These are phyloP conservation scores for Elongisporangium undulatum DNA, from an alignment of 352 stramenopile genomes.

Conservation along the genomic window DNA sequence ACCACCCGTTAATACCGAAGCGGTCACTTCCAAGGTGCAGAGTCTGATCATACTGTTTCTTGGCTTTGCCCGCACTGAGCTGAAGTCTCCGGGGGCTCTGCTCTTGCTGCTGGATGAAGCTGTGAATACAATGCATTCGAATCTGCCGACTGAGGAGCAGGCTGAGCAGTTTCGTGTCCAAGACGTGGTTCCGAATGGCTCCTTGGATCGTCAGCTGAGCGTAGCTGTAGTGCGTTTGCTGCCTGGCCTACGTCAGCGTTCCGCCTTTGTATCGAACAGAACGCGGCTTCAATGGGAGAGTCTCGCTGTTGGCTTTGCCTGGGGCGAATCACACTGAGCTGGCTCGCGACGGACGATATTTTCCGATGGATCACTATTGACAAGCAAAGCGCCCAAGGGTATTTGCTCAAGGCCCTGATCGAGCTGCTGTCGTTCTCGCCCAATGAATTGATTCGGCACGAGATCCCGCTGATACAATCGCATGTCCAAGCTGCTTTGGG, in stretches of 20 bases:
- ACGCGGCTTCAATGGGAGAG: neutral
- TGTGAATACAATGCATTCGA: conserved; percentile 10
- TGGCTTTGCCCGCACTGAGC: neutral
- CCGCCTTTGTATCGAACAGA: neutral
- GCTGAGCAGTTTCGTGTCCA: neutral
- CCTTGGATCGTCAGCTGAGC: conserved; percentile 50
- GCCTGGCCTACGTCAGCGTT: conserved; percentile 15
- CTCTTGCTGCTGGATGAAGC: conserved; percentile 17
- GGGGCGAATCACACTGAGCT: conserved; percentile 29
- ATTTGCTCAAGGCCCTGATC: conserved; percentile 25
- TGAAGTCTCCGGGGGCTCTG: conserved; percentile 1
- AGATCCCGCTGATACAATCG: neutral
- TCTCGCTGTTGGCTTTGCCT: conserved; percentile 28
- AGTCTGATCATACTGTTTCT: conserved; percentile 21
- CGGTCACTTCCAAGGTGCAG: conserved; percentile 17
- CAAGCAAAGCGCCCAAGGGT: conserved; percentile 24
- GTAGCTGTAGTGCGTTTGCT: conserved; percentile 41
- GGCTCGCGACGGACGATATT: conserved; percentile 62
- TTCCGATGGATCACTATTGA: conserved; percentile 64
- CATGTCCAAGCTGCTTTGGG: conserved; percentile 8
- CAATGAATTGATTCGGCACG: neutral
- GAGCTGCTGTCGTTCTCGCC: conserved; percentile 17
- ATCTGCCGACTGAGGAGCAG: conserved; percentile 15
- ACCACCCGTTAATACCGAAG: conserved; percentile 9
- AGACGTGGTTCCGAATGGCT: conserved; percentile 3